phyloP scores from a whole-genome alignment of 1,139 yeast species.

The Wickerhamomyces sp. region DNA sequence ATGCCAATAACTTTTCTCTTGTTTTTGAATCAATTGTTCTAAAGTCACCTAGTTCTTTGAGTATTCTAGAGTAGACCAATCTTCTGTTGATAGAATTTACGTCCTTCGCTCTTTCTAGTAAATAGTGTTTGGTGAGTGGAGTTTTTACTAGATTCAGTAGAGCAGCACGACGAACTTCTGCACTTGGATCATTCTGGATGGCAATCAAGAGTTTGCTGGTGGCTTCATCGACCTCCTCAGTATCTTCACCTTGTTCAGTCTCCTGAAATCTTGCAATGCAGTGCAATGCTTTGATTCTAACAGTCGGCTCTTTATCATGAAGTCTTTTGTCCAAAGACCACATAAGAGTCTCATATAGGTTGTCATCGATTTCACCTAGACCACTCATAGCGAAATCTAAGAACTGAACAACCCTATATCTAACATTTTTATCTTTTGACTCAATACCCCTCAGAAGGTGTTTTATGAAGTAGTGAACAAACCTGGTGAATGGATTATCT shows the following conservation, averaged over 20 bases:
- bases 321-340: constrained; percentile 60
- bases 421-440: constrained; percentile 69
- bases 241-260: constrained; percentile 38
- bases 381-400: constrained; percentile 69
- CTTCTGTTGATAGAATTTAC: constrained; percentile 66
- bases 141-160: constrained; percentile 62
- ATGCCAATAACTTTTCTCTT: constrained; percentile 62
- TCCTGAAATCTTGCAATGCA: constrained; percentile 78
- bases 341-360: constrained; percentile 58
- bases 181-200: constrained; percentile 72
- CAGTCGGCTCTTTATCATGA: constrained; percentile 72
- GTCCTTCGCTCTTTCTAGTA: constrained; percentile 83
- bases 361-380: constrained; percentile 73
- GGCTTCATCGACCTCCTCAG: constrained; percentile 38
- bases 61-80: constrained; percentile 61
- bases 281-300: constrained; percentile 78
- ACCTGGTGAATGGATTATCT: constrained; percentile 42
- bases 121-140: constrained; percentile 46
- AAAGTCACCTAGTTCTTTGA: constrained; percentile 68
- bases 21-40: constrained; percentile 51
- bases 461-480: constrained; percentile 57
- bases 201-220: constrained; percentile 48
- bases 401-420: constrained; percentile 77
- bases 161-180: constrained; percentile 89
- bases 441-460: constrained; percentile 73